phyloP scores from a whole-genome alignment of 352 stramenopile species.

The Blastocystis sp. region DNA sequence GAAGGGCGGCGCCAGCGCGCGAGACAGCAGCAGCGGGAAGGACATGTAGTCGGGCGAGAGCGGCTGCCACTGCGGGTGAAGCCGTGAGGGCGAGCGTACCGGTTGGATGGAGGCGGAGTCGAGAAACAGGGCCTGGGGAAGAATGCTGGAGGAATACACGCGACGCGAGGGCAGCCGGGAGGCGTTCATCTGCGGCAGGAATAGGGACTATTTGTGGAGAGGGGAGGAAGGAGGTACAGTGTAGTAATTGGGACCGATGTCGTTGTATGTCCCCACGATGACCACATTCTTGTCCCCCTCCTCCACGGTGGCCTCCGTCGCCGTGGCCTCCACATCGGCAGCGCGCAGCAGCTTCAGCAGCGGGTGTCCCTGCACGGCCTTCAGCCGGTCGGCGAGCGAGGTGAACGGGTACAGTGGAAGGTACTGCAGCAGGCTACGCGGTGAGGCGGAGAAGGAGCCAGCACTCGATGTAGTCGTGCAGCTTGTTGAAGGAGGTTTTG shows the following conservation, averaged over 20 bases:
- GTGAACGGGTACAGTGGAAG: conserved; percentile 13
- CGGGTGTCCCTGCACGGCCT: conserved; percentile 9
- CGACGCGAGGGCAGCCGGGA: conserved; percentile 29
- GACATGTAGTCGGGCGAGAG: background rate
- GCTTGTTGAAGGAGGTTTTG: conserved; percentile 17
- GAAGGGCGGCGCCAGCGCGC: conserved; percentile 23
- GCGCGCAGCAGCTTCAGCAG: conserved; percentile 52
- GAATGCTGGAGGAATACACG: background rate
- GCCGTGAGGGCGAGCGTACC: background rate
- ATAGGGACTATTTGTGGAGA: conserved; percentile 31
- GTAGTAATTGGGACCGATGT: conserved; percentile 51
- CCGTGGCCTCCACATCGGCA: background rate
- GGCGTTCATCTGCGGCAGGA: conserved; percentile 58
- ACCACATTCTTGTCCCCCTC: background rate
- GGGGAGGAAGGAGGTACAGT: background rate
- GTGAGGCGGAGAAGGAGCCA: background rate
- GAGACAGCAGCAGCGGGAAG: background rate
- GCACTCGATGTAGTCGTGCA: conserved; percentile 49
- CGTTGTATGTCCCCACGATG: conserved; percentile 37
- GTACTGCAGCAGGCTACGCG: conserved; percentile 17
- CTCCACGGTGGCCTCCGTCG: background rate
- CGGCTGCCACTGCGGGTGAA: conserved; percentile 1
- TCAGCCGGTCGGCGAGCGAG: background rate
- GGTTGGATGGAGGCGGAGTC: background rate
- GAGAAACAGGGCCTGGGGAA: conserved; percentile 7